Conservation (phyloP, 2,329 filamentous ascomycete species). For the Cercospora beticola region DNA sequence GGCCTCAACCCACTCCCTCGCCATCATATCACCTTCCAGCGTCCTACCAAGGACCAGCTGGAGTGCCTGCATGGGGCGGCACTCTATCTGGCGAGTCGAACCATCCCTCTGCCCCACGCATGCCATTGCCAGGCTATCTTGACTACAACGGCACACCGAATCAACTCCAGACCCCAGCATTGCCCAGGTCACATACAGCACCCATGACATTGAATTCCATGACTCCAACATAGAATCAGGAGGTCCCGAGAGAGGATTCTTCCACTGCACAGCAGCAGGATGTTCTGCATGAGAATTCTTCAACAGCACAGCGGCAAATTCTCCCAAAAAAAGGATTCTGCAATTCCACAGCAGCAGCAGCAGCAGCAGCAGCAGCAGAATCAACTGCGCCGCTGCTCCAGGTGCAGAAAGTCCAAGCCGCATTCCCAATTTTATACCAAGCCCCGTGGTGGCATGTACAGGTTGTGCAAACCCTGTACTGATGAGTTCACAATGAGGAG, state of each 20-base stretch:
- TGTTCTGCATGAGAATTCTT: not conserved
- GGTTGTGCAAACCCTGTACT: not conserved
- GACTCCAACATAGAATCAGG: not conserved
- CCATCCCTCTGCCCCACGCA: not conserved
- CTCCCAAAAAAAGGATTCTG: too few relatives aligned
- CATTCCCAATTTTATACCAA: not conserved
- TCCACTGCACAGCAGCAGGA: not conserved
- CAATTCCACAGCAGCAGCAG: too few relatives aligned
- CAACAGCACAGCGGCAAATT: not conserved
- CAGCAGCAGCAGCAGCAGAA: not conserved
- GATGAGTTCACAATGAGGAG: too few relatives aligned
- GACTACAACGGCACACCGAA: not conserved
- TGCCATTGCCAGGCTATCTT: not conserved
- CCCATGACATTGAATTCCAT: not conserved
- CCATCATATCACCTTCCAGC: not conserved
- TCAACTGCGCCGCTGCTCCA: not conserved
- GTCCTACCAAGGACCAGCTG: not conserved
- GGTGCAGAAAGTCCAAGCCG: not conserved
- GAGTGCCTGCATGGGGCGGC: not conserved
- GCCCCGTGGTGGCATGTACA: not conserved
- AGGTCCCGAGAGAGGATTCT: not conserved
- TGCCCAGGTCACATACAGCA: not conserved
- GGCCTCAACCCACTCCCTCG: not conserved
- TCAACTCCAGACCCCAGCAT: not conserved
- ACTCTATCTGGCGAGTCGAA: not conserved